Evolutionary conservation across 257 asterid genomes (phyloP).

Genomic region (Nicotiana undulata): DNA sequence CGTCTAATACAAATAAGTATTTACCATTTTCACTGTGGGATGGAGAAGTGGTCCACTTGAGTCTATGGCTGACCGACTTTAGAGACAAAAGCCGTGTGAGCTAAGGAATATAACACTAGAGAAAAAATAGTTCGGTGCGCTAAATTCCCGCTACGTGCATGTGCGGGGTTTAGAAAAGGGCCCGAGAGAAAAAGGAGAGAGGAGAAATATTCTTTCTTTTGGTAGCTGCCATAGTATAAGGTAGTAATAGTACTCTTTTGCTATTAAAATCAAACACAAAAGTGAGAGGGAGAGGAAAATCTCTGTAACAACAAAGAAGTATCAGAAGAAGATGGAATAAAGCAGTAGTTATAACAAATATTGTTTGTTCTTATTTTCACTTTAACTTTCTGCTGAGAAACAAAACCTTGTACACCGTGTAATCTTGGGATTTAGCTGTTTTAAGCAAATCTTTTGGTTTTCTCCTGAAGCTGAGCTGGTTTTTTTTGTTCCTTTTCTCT

Average conservation of each 20-base stretch:
- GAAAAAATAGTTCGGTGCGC: not conserved
- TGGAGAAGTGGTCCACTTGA: constrained; percentile 58
- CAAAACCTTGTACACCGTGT: not conserved
- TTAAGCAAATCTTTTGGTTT: constrained; percentile 35
- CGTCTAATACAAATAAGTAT: too few relatives aligned
- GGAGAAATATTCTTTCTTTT: constrained; percentile 11
- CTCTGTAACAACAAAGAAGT: not conserved
- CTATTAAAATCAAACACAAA: constrained; percentile 7
- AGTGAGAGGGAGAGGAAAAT: constrained; percentile 24
- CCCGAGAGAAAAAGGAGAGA: constrained; percentile 17
- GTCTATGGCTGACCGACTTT: constrained; percentile 73
- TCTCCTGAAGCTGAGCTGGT: not conserved
- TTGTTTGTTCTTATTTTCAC: not conserved
- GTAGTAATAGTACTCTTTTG: not conserved
- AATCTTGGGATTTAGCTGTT: constrained; percentile 26
- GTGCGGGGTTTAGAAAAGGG: too few relatives aligned
- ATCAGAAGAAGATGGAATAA: not conserved
- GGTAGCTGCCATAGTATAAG: constrained; percentile 5
- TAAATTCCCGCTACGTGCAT: too few relatives aligned
- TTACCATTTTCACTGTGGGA: not conserved
- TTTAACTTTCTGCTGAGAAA: not conserved
- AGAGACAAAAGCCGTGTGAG: constrained; percentile 49
- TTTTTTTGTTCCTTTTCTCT: not conserved
- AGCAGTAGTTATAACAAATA: not conserved
- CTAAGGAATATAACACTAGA: constrained; percentile 31